A percentile compares a stretch with the other conserved stretches of the same genome.
These are phyloP conservation scores for Gaillardinia entomophila DNA, from an alignment of 805 yeast species.

Conservation along the genomic window DNA sequence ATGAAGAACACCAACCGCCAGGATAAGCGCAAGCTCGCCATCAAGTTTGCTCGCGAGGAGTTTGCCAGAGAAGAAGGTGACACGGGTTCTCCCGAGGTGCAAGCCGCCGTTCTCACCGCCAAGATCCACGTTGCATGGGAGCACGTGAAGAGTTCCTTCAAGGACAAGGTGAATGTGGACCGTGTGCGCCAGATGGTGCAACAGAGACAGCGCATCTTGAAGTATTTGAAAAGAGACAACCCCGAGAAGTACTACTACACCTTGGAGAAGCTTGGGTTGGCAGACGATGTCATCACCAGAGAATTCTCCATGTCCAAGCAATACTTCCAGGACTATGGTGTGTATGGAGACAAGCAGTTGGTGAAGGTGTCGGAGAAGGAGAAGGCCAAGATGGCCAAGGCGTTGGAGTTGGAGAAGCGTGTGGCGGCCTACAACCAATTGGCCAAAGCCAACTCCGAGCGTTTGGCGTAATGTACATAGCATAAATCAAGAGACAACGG, in stretches of 20 bases:
- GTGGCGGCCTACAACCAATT: slow-evolving; percentile 31
- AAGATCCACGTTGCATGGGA: slow-evolving; percentile 71
- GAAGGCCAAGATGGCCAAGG: slow-evolving; percentile 22
- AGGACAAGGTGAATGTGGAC: slow-evolving; percentile 69
- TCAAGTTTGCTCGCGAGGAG: slow-evolving; percentile 65
- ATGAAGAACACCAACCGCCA: slow-evolving; percentile 62
- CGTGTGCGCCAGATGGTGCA: slow-evolving; percentile 79
- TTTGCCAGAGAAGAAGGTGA: slow-evolving; percentile 83
- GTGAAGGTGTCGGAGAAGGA: slow-evolving; percentile 42
- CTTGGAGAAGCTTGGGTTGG: slow-evolving; percentile 79
- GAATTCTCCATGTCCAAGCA: slow-evolving; percentile 80
- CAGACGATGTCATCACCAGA: slow-evolving; percentile 67
- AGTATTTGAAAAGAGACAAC: slow-evolving; percentile 73
- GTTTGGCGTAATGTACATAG: not conserved
- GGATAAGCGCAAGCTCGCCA: slow-evolving; percentile 55
- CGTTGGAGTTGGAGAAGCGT: slow-evolving; percentile 32
- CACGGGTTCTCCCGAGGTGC: slow-evolving; percentile 93
- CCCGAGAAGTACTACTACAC: slow-evolving; percentile 83
- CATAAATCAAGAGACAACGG: no score
- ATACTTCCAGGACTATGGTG: slow-evolving; percentile 71
- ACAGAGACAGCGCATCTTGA: slow-evolving; percentile 76
- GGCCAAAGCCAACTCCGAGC: slow-evolving; percentile 30
- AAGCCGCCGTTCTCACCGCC: slow-evolving; percentile 85
- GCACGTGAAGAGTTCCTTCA: slow-evolving; percentile 61
- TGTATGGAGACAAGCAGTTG: slow-evolving; percentile 69